Conservation (phyloP, 257 asterid species). For the Misopates orontium region DNA sequence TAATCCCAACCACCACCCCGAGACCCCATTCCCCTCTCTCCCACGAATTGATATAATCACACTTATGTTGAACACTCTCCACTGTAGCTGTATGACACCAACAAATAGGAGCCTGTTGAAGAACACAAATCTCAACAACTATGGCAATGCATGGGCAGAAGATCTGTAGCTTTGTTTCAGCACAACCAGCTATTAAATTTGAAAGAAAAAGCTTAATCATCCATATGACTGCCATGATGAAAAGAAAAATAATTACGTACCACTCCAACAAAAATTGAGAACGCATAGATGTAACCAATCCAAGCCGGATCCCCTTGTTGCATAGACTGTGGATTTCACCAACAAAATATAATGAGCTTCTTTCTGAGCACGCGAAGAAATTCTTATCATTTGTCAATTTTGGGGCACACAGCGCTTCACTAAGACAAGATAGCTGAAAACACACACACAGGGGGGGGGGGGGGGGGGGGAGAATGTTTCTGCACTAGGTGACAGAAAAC, state of each 20-base stretch:
- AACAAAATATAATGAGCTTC: slow-evolving; percentile 31
- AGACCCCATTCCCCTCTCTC: background rate
- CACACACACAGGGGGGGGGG: no score
- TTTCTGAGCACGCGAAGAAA: background rate
- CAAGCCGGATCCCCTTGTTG: slow-evolving; percentile 98
- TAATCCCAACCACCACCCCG: background rate
- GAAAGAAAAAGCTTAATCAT: background rate
- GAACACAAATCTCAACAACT: no score
- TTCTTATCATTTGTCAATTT: background rate
- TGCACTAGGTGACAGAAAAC: background rate
- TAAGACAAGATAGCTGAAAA: background rate
- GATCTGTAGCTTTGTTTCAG: no score
- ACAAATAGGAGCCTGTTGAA: no score
- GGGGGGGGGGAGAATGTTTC: no score
- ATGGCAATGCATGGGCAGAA: no score
- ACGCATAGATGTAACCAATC: slow-evolving; percentile 94
- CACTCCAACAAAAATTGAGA: slow-evolving; percentile 89
- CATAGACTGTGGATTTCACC: slow-evolving; percentile 70
- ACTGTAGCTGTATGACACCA: no score
- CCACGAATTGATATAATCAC: background rate
- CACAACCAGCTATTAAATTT: no score
- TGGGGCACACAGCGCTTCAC: background rate
- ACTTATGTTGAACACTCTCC: background rate
- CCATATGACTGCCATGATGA: slow-evolving; percentile 19
- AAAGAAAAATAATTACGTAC: slow-evolving; percentile 46